These are phyloP conservation scores for Globisporangium echinulatum DNA, from an alignment of 352 stramenopile genomes.

Conservation along the genomic window DNA sequence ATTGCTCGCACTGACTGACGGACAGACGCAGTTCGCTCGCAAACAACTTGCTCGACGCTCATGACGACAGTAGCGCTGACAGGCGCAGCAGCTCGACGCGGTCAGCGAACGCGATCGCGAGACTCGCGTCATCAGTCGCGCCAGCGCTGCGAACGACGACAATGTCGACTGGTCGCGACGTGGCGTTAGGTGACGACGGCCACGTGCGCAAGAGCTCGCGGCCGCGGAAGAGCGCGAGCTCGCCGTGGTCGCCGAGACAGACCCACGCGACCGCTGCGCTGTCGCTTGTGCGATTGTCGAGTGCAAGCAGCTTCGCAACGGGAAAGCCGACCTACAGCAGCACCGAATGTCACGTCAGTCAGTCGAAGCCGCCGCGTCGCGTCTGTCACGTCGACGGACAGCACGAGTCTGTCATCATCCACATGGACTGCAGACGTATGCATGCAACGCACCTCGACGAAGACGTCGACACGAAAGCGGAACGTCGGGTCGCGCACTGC, in stretches of 20 bases:
- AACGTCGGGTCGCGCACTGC: slow-evolving; percentile 21
- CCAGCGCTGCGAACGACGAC: slow-evolving; percentile 7
- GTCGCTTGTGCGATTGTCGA: slow-evolving; percentile 12
- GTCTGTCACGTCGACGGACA: neutral
- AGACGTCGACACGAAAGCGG: slow-evolving; percentile 28
- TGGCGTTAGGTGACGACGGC: slow-evolving; percentile 4
- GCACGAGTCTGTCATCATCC: too few relatives aligned
- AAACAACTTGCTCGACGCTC: neutral
- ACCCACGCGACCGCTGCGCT: slow-evolving; percentile 22
- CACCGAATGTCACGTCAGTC: neutral
- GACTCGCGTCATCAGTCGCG: neutral
- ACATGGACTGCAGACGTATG: too few relatives aligned
- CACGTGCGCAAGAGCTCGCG: slow-evolving; percentile 25
- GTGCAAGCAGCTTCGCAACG: slow-evolving; percentile 27
- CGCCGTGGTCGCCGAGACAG: slow-evolving; percentile 27
- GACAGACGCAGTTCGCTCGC: too few relatives aligned
- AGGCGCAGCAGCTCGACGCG: slow-evolving; percentile 25
- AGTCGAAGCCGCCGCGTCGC: neutral
- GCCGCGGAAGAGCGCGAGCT: slow-evolving; percentile 32
- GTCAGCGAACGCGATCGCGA: slow-evolving; percentile 24
- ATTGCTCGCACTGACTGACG: too few relatives aligned
- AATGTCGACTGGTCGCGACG: slow-evolving; percentile 22
- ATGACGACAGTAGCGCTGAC: neutral
- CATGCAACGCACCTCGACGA: slow-evolving; percentile 13
- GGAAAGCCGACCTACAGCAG: slow-evolving; percentile 26